A percentile compares a stretch with the other conserved stretches of the same genome.
These are phyloP conservation scores for Galium porrigens DNA, from an alignment of 305 asterid genomes.

Conservation along the genomic window DNA sequence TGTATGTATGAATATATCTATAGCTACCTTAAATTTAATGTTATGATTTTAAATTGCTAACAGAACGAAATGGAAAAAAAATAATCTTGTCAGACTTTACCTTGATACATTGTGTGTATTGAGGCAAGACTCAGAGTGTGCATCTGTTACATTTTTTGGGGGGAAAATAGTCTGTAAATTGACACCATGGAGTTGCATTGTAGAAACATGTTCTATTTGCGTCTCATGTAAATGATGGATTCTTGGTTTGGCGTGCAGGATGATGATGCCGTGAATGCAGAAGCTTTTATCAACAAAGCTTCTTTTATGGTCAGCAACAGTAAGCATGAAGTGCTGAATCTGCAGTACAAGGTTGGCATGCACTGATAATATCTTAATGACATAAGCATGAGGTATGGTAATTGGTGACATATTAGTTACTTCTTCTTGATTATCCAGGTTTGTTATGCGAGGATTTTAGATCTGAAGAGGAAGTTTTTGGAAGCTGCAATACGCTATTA, in stretches of 20 bases:
- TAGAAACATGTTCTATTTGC: not conserved
- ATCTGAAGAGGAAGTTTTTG: conserved; percentile 87
- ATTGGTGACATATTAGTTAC: conserved; percentile 8
- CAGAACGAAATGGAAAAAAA: not conserved
- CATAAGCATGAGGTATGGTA: conserved; percentile 14
- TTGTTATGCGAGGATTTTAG: conserved; percentile 88
- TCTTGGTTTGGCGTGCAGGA: conserved; percentile 40
- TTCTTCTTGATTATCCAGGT: conserved; percentile 35
- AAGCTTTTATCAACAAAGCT: conserved; percentile 90
- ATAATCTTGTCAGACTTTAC: not conserved
- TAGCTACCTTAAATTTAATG: too few species aligned
- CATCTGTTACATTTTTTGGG: not conserved
- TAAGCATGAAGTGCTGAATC: conserved; percentile 73
- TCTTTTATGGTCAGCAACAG: conserved; percentile 87
- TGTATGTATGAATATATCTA: not conserved
- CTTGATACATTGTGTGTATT: not conserved
- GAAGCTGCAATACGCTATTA: conserved; percentile 97
- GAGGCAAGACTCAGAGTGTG: not conserved
- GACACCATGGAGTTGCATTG: not conserved
- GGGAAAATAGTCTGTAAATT: not conserved
- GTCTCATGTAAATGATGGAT: not conserved
- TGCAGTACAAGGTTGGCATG: conserved; percentile 73
- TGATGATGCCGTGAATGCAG: conserved; percentile 95
- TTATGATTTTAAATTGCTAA: not conserved
- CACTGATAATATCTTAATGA: conserved; percentile 12